Base-by-base conservation (phyloP, 129 eudicot species). In the Helianthus tuberosus region DNA sequence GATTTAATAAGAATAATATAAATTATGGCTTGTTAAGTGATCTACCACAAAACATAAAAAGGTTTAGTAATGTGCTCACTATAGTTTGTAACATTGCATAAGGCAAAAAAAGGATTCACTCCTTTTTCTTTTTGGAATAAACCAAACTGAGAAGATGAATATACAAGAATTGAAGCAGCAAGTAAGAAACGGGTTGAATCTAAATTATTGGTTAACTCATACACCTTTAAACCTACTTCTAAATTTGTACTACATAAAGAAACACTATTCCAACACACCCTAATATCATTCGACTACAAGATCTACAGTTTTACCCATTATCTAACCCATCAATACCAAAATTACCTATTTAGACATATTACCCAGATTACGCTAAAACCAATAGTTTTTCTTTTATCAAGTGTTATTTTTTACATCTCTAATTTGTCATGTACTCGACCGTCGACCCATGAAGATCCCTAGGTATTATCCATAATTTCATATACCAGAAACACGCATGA, bases 131-230 rank as follows among this genome's bases (percentile, higher is more conserved):
- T 17, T 20, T 55, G 11, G 23, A 3, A 55, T 17, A 2, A 32
- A 15, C 44, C 66, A 60, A 60, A 60, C 11, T 5, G 66, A 1
- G 44, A 60, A 60, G 66, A 60, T 60, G 66, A 60, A 32, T 60
- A 60, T 60, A 44, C 66, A 29, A 29, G 66, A 3, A 60, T 60
- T 60, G 66, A 60, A 32, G 66, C 66, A 14, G 16, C 41, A 0
- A 11, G 10, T 39, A 3, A 8, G 8, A 39, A 39, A 39, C 5
- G 51, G 51, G 51, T 46, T 8, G 51, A 46, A 46, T 46, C 51
- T 1, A 8, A 14, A 8, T 25, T 25, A 25, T 25, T 25, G n/a
- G 29, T 25, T 25, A 25, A 25, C 29, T 25, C 29, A 25, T 25
- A 25, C 29, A 25, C 29, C 1, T 25, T 25, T 25, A 25, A 25